phyloP scores from a whole-genome alignment of 192 early-diverging fungal species.

The Mortierella hygrophila region DNA sequence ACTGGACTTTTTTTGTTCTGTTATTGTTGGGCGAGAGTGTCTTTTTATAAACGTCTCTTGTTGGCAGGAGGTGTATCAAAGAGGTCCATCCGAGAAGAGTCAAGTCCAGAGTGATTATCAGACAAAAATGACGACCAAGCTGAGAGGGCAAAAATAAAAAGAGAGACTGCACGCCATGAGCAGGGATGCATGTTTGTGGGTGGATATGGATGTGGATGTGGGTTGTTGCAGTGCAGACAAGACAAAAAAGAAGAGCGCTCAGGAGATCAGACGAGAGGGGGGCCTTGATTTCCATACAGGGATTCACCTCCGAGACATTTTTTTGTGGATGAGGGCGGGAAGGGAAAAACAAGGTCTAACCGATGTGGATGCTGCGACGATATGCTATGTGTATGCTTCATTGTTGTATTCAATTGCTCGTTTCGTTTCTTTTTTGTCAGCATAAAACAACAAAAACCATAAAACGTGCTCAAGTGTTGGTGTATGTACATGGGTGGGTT shows the following conservation, averaged over 20 bases:
- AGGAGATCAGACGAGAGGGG: background rate
- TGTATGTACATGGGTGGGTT: background rate
- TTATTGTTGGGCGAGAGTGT: background rate
- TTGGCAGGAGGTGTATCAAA: background rate
- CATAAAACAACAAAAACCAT: background rate
- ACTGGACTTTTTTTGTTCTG: background rate
- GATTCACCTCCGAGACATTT: background rate
- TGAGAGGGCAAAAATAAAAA: background rate
- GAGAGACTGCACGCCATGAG: background rate
- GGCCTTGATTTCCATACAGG: background rate
- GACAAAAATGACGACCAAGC: background rate
- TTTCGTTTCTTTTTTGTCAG: constrained; percentile 1
- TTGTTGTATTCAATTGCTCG: background rate
- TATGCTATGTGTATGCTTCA: too few relatives aligned
- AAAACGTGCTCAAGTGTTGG: background rate
- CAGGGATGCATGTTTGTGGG: background rate
- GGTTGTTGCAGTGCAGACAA: background rate
- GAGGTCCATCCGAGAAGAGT: background rate
- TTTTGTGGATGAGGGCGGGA: background rate
- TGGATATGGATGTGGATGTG: background rate
- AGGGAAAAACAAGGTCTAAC: background rate
- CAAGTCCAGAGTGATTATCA: background rate
- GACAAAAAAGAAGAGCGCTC: background rate
- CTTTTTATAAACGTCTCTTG: background rate
- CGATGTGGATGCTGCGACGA: background rate